Conservation (phyloP, 2,329 filamentous ascomycete genomes). For the Penicillium italicum region DNA sequence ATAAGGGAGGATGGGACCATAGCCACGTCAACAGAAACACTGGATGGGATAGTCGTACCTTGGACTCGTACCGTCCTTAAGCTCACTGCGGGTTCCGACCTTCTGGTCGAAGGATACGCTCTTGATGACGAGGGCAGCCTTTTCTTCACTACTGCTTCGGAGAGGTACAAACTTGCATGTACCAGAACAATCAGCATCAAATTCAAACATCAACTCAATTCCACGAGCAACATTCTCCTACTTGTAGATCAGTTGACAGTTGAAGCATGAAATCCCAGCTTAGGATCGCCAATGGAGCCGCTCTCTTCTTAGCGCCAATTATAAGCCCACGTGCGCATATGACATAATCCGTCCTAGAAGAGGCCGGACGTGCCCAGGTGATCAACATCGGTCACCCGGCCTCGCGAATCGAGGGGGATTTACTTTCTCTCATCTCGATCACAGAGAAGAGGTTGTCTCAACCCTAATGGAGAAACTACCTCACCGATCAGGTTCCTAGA, state of each 20-base stretch:
- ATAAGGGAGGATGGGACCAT: not conserved
- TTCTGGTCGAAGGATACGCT: not conserved
- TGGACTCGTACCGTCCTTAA: conserved; percentile 29
- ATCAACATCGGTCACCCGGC: conserved; percentile 8
- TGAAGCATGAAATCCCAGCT: not conserved
- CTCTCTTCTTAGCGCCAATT: not conserved
- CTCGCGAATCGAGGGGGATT: not conserved
- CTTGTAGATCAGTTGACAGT: not conserved
- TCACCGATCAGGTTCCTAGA: not conserved
- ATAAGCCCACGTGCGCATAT: not conserved
- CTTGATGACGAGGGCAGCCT: not conserved
- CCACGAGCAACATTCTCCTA: not conserved
- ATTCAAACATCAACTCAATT: not conserved
- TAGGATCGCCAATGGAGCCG: not conserved
- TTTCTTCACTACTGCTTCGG: not conserved
- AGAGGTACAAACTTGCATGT: not conserved
- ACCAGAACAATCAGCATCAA: not conserved
- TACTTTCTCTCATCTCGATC: not conserved
- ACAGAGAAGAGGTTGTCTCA: not conserved
- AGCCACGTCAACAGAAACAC: not conserved
- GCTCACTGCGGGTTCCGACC: not conserved
- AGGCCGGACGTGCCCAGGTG: not conserved
- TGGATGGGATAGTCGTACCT: conserved; percentile 4
- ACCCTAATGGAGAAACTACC: not conserved
- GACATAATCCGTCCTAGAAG: not conserved